Base-by-base conservation (phyloP, 225 moss, liverwort and hornwort species). In the Polytrichum commune region DNA sequence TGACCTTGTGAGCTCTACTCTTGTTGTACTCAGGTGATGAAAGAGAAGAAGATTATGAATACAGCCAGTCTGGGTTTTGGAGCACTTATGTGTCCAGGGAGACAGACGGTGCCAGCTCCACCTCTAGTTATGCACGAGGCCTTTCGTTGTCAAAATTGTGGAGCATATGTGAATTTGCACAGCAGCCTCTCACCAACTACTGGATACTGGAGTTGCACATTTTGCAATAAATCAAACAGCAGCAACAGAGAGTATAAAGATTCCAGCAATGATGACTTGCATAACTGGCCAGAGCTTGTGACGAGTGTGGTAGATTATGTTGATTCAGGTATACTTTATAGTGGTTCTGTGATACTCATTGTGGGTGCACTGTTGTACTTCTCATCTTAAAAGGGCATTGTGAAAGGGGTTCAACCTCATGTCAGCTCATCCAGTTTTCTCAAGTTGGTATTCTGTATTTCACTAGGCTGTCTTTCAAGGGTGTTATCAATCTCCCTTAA, bases 301-400 rank as follows among this genome's bases (percentile, higher is more conserved):
- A 91, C 90, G 1, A 93, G 95, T 67, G 98, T 99, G 63, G 95
- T 99, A 26, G 98, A 99, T 81, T 99, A 95, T 75, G 89, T 87
- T 35, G 98, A 95, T 76, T 85, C 92, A 78, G 95, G 95, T 83
- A 57, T 30, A 55, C 63, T 32, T 10, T 58, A 46, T 13, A 13
- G 13, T 62, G 53, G 63, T 60, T 54, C 10, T n/a, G 68, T 55
- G 63, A 64, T 68, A 69, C 29, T 64, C 58, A 75, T 60, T 62
- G 54, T 77, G 61, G 62, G 64, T 66, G 27, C 60, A 61, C 69
- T 60, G 63, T 22, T 46, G 46, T 16, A 46, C 16, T 46, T 46
- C 13, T 46, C 16, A 46, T 46, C 46, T 46, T 4, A 46, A 16
- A 16, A 16, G 46, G 13, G 46, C 16, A 46, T 46, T 46, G 46